Percentiles rank a stretch among this genome's conserved stretches.
phyloP scores from a whole-genome alignment of 352 stramenopile species.

The Globisporangium sylvaticum region DNA sequence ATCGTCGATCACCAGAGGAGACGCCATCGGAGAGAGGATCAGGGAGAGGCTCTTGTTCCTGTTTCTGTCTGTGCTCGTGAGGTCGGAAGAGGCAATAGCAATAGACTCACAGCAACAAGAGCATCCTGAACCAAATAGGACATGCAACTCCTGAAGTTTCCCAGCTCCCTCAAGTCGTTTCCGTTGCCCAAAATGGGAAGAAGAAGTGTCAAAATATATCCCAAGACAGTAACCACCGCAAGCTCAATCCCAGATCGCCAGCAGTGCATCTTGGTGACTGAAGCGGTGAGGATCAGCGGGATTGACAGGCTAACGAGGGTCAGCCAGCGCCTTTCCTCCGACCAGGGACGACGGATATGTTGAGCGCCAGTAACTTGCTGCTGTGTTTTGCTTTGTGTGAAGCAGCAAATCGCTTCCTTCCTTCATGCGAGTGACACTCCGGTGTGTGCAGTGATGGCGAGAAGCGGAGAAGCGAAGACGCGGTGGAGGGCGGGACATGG shows the following conservation, averaged over 20 bases:
- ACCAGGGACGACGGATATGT: too few species aligned
- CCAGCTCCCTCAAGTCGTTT: neutral
- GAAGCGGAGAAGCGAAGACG: neutral
- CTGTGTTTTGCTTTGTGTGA: neutral
- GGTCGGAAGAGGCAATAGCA: neutral
- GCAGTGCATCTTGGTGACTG: neutral
- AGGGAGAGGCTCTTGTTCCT: neutral
- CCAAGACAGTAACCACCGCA: neutral
- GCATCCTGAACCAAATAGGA: too few species aligned
- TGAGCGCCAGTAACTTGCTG: neutral
- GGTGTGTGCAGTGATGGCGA: neutral
- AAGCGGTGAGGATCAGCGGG: neutral
- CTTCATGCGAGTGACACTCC: neutral
- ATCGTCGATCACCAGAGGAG: neutral
- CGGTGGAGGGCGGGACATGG: neutral
- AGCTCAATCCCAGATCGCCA: neutral
- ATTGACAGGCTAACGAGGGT: neutral
- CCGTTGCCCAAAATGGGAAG: neutral
- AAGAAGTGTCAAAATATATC: neutral
- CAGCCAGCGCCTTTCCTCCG: neutral
- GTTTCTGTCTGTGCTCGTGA: neutral
- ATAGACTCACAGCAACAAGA: too few species aligned
- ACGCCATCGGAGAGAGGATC: neutral
- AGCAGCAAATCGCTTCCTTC: neutral
- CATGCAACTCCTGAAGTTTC: neutral